Conservation (phyloP, 768 basidiomycete species). For the Dacryopinax primogenitus region DNA sequence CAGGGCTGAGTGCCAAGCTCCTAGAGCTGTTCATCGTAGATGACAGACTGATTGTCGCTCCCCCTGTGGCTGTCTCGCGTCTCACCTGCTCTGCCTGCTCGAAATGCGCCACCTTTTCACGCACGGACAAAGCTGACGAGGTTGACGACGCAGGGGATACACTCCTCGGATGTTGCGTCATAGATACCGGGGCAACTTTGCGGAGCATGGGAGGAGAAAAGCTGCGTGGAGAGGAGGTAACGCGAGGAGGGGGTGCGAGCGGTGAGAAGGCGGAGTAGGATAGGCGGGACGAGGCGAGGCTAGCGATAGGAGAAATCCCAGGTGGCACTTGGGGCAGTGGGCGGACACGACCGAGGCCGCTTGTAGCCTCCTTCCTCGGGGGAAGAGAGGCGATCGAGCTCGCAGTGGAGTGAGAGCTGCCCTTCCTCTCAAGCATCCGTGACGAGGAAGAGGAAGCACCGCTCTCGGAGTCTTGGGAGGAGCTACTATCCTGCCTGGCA, state of each 20-base stretch:
- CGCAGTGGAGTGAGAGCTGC: background rate
- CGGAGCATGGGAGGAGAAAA: background rate
- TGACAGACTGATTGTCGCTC: background rate
- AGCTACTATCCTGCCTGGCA: background rate
- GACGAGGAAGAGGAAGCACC: background rate
- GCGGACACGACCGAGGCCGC: background rate
- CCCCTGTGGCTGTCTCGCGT: background rate
- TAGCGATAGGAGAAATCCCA: background rate
- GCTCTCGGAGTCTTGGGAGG: background rate
- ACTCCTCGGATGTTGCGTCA: background rate
- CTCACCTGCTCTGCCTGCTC: background rate
- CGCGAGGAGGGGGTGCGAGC: background rate
- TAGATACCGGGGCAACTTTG: background rate
- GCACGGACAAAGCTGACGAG: background rate
- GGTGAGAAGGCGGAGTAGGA: background rate
- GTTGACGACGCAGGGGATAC: background rate
- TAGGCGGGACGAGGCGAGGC: conserved; percentile 3
- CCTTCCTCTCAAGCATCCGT: background rate
- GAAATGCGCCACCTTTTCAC: conserved; percentile 1
- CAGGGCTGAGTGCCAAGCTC: background rate
- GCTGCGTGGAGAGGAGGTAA: background rate
- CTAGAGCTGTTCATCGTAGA: background rate
- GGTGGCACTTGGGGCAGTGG: background rate
- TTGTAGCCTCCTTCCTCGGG: background rate
- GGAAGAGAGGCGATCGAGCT: background rate